Evolutionary conservation across 441 rosid species (phyloP), one percentile per base, ranked within the genome.

Genomic region (Brassica hybrid): DNA sequence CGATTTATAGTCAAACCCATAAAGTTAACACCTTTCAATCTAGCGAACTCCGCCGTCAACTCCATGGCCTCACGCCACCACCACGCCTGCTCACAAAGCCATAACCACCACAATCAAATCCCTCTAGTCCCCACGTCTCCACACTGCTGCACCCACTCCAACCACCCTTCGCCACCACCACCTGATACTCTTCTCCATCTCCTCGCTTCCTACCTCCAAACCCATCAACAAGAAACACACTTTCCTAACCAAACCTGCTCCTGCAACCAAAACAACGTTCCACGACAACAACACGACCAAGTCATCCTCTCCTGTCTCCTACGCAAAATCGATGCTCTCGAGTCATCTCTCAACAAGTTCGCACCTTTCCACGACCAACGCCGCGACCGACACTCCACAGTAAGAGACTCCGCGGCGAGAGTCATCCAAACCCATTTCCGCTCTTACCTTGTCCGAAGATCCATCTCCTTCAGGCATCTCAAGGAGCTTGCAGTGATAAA

Each of bases 401-500:
- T 92, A 2, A 86, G 88, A 83, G 96, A 93, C 58, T 77, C 88
- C 6, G 98, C 98, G 3, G 98, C 99, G 23, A 86, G 94, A 30
- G 86, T 95, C 25, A 95, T 95, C 74, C 99, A 91, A 78, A 77
- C 82, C 75, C 94, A 88, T 84, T 95, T 93, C 77, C 91, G 97
- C 0, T 82, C 91, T 19, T 89, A 87, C 85, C 88, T 95, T 2
- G 96, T 85, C 67, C 88, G 80, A 17, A 87, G 97, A 90, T 95
- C 98, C 57, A 85, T 86, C 81, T 84, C 91, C 67, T 91, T 95
- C 23, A 81, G 94, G 17, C 88, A 90, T 76, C 97, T 93, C 77
- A 88, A 91, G 78, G 90, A 86, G 63, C 93, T 95, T 27, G 98
- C 96, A 61, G 52, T 62, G 67, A 79, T 95, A 61, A 93, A 88